A percentile compares a stretch with the other conserved stretches of the same genome.
Conservation (phyloP, 163 green algal species). For the Scenedesmus sp. region DNA sequence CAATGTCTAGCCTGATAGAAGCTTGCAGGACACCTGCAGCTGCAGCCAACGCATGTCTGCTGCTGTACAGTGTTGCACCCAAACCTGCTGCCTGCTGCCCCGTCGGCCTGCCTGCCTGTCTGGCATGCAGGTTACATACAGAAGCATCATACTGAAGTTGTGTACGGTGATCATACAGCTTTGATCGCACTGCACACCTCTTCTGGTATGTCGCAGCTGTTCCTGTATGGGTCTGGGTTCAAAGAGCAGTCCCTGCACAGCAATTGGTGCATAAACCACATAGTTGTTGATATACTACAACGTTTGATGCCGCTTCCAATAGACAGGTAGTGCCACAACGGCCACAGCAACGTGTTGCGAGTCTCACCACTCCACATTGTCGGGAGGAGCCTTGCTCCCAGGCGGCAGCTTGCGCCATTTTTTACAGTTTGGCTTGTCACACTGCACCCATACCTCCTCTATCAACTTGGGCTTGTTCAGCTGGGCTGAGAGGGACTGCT, state of each 20-base stretch:
- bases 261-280: neutral
- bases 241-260: slow-evolving; percentile 39
- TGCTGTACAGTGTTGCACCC: neutral
- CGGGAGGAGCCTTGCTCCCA: slow-evolving; percentile 47
- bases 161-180: neutral
- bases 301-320: neutral
- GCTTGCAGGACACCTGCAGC: neutral
- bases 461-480: slow-evolving; percentile 29
- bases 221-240: slow-evolving; percentile 48
- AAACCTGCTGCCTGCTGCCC: neutral
- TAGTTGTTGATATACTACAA: too few relatives aligned
- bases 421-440: slow-evolving; percentile 52
- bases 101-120: neutral
- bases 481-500: neutral
- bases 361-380: slow-evolving; percentile 50
- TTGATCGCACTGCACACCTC: slow-evolving; percentile 25
- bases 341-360: neutral
- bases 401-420: slow-evolving; percentile 56
- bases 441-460: slow-evolving; percentile 56
- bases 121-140: neutral
- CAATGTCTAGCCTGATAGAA: too few relatives aligned
- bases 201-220: slow-evolving; percentile 51
- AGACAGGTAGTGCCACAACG: neutral
- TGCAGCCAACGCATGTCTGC: neutral
- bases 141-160: neutral